These are phyloP conservation scores for Grammothele lineata DNA, from an alignment of 768 basidiomycete genomes.

Conservation along the genomic window DNA sequence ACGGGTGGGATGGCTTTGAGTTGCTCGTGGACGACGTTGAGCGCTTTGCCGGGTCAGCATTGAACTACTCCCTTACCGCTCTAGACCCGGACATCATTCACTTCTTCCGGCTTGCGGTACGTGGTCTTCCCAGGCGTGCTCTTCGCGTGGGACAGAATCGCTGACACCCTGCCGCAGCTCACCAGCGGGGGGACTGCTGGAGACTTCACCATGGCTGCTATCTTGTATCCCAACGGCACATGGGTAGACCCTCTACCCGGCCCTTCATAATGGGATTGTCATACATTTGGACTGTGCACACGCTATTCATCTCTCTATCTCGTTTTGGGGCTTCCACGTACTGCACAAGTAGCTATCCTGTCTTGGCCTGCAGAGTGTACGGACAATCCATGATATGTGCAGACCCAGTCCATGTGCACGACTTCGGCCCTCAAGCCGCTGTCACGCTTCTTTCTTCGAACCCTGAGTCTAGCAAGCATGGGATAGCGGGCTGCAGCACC, in stretches of 20 bases:
- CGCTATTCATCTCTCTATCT: too few relatives aligned
- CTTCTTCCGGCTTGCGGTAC: slow-evolving; percentile 77
- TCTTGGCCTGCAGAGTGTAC: too few relatives aligned
- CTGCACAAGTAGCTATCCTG: too few relatives aligned
- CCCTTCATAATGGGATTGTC: slow-evolving; percentile 35
- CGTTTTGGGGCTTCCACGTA: too few relatives aligned
- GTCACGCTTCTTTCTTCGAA: too few relatives aligned
- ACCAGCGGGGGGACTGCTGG: slow-evolving; percentile 42
- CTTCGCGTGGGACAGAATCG: not conserved
- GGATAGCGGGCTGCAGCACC: too few relatives aligned
- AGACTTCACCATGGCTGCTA: slow-evolving; percentile 80
- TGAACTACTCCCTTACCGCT: slow-evolving; percentile 67
- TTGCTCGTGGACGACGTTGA: slow-evolving; percentile 87
- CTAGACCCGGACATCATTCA: slow-evolving; percentile 60
- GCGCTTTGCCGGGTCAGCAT: slow-evolving; percentile 61
- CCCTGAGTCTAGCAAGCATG: too few relatives aligned
- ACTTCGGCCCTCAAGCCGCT: too few relatives aligned
- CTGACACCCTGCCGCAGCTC: slow-evolving; percentile 36
- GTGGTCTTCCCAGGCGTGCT: slow-evolving; percentile 30
- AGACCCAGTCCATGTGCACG: too few relatives aligned
- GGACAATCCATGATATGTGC: too few relatives aligned
- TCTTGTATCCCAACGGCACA: slow-evolving; percentile 74
- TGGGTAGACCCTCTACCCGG: slow-evolving; percentile 74
- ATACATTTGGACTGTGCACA: too few relatives aligned
- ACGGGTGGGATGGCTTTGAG: slow-evolving; percentile 70